phyloP scores from a whole-genome alignment of 192 early-diverging fungal genomes.

The Linnemannia schmuckeri region DNA sequence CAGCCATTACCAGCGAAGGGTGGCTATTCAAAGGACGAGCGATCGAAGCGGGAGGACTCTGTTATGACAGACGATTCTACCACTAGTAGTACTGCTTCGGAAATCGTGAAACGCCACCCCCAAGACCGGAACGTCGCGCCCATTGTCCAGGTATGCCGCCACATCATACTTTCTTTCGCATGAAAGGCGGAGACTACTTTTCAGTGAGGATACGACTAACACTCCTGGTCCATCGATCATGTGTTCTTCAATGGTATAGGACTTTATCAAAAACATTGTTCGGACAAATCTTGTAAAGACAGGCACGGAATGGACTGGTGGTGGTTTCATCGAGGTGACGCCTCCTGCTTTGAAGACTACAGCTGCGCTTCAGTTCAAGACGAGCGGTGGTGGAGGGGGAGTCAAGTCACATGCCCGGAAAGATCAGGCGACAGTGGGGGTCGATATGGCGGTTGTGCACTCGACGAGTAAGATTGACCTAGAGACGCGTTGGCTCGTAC shows the following conservation, averaged over 20 bases:
- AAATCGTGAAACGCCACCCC: background rate
- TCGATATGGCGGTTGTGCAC: conserved; percentile 47
- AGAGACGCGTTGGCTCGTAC: conserved; percentile 51
- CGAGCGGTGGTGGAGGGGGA: background rate
- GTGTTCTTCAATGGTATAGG: conserved; percentile 10
- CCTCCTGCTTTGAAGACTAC: conserved; percentile 27
- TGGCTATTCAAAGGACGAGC: background rate
- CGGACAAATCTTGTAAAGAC: conserved; percentile 24
- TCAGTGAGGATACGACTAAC: background rate
- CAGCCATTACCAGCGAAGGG: background rate
- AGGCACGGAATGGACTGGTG: conserved; percentile 18
- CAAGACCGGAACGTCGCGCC: background rate
- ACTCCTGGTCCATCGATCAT: background rate
- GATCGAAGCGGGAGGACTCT: background rate
- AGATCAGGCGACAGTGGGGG: conserved; percentile 10
- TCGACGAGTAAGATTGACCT: conserved; percentile 39
- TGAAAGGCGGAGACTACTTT: background rate
- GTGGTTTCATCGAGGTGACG: conserved; percentile 22
- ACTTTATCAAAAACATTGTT: conserved; percentile 35
- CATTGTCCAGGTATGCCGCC: background rate
- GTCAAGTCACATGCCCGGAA: background rate
- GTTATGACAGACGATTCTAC: background rate
- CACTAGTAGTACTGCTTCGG: background rate
- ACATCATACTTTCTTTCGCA: background rate
- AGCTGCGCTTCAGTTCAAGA: background rate